Percentiles rank a stretch among this genome's conserved stretches.
Conservation (phyloP, 805 yeast species). For the Sugiyamaella qingdaonensis region DNA sequence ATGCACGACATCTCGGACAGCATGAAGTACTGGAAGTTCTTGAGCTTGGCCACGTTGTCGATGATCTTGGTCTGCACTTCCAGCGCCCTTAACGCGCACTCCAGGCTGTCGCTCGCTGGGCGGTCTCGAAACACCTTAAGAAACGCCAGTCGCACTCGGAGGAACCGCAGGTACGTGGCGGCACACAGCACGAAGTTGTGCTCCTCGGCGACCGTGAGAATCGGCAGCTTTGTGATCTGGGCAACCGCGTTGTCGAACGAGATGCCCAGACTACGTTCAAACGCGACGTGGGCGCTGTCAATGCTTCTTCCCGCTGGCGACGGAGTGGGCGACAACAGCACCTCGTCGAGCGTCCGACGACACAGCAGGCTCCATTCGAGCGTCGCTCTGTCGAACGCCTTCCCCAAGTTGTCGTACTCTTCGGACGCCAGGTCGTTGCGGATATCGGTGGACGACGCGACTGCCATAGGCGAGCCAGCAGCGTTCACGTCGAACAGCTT, state of each 20-base stretch:
- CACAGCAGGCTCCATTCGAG: constrained; percentile 12
- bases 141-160: constrained; percentile 7
- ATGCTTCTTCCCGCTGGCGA: not conserved
- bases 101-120: not conserved
- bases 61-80: constrained; percentile 9
- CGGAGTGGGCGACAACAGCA: constrained; percentile 9
- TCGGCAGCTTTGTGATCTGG: not conserved
- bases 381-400: not conserved
- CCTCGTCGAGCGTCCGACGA: constrained; percentile 12
- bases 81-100: constrained; percentile 8
- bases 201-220: constrained; percentile 2
- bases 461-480: not conserved
- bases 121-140: not conserved
- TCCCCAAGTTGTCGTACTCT: constrained; percentile 7
- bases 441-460: not conserved
- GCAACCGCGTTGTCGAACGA: not conserved
- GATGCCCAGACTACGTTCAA: not conserved
- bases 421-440: not conserved
- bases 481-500: constrained; percentile 5
- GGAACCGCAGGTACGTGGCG: not conserved
- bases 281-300: not conserved
- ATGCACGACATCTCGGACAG: constrained; percentile 2
- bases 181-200: constrained; percentile 8
- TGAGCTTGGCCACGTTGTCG: constrained; percentile 2
- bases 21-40: constrained; percentile 1